Base-by-base conservation (phyloP, 441 rosid genomes). In the Capsella rubella region DNA sequence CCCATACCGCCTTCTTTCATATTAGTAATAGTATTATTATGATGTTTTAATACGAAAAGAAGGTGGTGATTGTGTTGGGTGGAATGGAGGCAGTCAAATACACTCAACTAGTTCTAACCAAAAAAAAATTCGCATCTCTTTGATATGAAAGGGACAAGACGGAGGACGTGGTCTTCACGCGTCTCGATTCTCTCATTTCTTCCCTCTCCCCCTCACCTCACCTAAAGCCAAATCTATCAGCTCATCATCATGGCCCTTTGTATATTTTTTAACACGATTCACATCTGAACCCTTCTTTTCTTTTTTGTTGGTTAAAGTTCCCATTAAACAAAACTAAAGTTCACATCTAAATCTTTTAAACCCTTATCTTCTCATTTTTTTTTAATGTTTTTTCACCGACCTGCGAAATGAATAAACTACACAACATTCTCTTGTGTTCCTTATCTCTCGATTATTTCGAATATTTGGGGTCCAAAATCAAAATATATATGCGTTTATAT, bases 11-110 rank as follows among this genome's bases (percentile, higher is more conserved):
- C n/a, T n/a, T n/a, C n/a, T n/a, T n/a, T n/a, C n/a, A 18, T 18
- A 18, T 21, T 21, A 21, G 25, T 21, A 21, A 21, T 21, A 21
- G 25, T 21, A 1, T 21, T 14, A 7, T 8, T 25, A 68, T 49
- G n/a, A n/a, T 18, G 52, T 47, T 47, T 47, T 8, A 18, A 16
- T 75, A 69, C 51, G 16, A 54, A 69, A 18, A 3, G 31, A 55
- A 52, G 7, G 59, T 75, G 71, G 47, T 63, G 70, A 69, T 69
- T 70, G 66, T 76, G 75, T 76, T 69, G 75, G 71, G 66, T 76
- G 79, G 37, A 76, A 69, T 56, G 71, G 75, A 69, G 79, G 79
- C 79, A 70, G 71, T 69, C 75, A 64, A 76, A 69, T 69, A 63
- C 25, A 21, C 60, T 69, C 47, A 28, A 46, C 4, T 69, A 63